Conservation (phyloP, 345 rosid genomes). For the Eucalyptus grandis region DNA sequence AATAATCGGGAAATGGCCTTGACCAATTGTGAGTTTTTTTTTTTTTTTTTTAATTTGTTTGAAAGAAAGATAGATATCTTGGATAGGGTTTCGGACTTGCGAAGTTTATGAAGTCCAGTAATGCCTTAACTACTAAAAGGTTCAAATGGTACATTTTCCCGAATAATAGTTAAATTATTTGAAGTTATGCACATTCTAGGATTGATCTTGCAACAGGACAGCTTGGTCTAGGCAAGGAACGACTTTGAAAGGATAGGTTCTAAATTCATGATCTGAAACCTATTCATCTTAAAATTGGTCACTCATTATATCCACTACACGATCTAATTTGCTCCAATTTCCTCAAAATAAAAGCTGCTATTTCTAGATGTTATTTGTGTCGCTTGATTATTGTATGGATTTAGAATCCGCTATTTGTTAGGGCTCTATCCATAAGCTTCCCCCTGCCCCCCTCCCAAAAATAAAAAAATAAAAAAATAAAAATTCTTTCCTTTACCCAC, state of each 20-base stretch:
- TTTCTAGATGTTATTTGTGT: background rate
- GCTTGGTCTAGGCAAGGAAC: background rate
- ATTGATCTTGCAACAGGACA: background rate
- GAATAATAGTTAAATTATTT: background rate
- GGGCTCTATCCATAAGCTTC: background rate
- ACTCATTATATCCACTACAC: background rate
- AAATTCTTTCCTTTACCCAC: background rate
- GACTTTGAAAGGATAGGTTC: background rate
- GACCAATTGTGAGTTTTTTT: too few relatives aligned
- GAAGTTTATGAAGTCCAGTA: background rate
- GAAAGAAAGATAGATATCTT: background rate
- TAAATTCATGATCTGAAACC: background rate
- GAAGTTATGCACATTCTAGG: background rate
- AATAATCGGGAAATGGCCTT: background rate
- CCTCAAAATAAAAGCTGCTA: background rate
- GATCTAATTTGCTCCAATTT: background rate
- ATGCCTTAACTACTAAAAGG: background rate
- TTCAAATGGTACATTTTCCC: background rate
- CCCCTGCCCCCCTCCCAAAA: too few relatives aligned
- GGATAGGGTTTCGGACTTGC: background rate
- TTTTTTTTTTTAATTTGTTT: background rate
- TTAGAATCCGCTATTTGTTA: background rate
- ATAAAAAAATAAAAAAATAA: background rate
- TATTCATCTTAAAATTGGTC: background rate
- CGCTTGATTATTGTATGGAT: background rate